Evolutionary conservation across 768 basidiomycete genomes (phyloP).

Genomic region (Tephrocybe sp.): DNA sequence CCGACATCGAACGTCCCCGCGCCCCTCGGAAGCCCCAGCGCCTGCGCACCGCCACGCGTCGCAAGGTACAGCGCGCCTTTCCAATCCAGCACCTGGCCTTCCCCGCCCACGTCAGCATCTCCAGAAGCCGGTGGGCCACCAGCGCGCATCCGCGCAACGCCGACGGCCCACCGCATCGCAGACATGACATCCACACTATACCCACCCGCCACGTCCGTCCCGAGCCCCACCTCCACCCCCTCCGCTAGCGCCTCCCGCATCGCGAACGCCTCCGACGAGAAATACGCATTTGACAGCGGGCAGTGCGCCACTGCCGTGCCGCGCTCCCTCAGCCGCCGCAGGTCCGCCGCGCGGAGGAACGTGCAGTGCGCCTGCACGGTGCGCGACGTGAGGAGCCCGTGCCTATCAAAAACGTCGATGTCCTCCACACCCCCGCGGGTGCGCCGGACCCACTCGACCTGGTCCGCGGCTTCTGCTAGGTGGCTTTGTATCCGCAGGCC

Average conservation of each 20-base stretch:
- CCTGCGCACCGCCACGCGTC: conserved; percentile 74
- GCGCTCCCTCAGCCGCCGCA: conserved; percentile 43
- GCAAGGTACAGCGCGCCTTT: conserved; percentile 79
- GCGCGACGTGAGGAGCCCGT: conserved; percentile 56
- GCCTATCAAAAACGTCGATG: conserved; percentile 76
- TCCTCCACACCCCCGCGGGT: conserved; percentile 67
- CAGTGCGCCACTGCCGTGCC: conserved; percentile 81
- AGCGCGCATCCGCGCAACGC: conserved; percentile 68
- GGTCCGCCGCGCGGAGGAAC: conserved; percentile 58
- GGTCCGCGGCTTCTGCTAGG: conserved; percentile 76
- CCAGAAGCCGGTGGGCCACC: conserved; percentile 31
- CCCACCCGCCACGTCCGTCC: conserved; percentile 85
- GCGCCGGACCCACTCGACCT: conserved; percentile 68
- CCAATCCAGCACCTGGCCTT: conserved; percentile 67
- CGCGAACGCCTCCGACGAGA: conserved; percentile 69
- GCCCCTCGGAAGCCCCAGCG: conserved; percentile 54
- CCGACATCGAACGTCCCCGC: conserved; percentile 60
- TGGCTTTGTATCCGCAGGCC: conserved; percentile 76
- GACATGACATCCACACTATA: conserved; percentile 78
- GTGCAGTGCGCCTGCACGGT: conserved; percentile 92
- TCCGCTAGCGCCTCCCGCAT: conserved; percentile 68
- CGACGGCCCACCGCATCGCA: conserved; percentile 79
- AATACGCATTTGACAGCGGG: conserved; percentile 87
- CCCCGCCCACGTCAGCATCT: conserved; percentile 4
- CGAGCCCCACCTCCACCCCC: conserved; percentile 74